Evolutionary conservation across 805 yeast species (phyloP).

Genomic region (Wickerhamiella australiensis): DNA sequence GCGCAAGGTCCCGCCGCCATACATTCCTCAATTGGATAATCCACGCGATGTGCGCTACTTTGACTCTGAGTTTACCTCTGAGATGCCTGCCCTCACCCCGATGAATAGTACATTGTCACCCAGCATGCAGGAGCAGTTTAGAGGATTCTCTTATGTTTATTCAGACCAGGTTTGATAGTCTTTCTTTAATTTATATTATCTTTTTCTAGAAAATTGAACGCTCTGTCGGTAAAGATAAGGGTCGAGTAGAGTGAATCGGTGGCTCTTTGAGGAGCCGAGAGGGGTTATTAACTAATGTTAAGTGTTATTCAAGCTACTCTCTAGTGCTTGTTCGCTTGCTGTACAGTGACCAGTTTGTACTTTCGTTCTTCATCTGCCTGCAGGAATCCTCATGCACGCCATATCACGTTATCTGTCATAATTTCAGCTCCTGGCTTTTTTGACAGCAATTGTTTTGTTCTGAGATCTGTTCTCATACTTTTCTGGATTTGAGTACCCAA

Average conservation of each 20-base stretch:
- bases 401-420: neutral
- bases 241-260: no score
- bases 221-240: no score
- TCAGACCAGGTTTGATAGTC: constrained; percentile 22
- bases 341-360: no score
- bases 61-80: constrained; percentile 89
- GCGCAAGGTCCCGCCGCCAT: constrained; percentile 73
- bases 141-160: constrained; percentile 74
- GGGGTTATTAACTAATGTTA: no score
- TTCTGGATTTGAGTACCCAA: no score
- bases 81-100: constrained; percentile 90
- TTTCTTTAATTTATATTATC: neutral
- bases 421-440: neutral
- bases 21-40: constrained; percentile 70
- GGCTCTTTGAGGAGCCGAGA: no score
- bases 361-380: neutral
- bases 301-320: no score
- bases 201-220: neutral
- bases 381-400: neutral
- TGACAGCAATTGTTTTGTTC: no score
- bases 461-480: no score
- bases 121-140: constrained; percentile 87
- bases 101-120: constrained; percentile 78
- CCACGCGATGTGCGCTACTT: constrained; percentile 89
- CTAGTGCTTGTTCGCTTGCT: no score